Evolutionary conservation across 305 asterid genomes (phyloP).

Genomic region (Withania somnifera): DNA sequence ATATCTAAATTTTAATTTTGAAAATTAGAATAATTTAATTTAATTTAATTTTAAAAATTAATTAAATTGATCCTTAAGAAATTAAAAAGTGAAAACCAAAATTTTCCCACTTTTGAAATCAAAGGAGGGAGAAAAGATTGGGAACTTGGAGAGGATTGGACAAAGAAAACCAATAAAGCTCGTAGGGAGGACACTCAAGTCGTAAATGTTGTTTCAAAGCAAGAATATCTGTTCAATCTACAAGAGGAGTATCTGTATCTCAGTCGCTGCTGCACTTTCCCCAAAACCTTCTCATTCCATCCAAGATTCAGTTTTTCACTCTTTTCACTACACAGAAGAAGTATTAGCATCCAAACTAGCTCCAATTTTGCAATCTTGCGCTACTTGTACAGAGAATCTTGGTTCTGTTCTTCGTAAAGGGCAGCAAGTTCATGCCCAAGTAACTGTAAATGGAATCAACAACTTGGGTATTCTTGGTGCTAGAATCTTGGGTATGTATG

Average conservation of each 20-base stretch:
- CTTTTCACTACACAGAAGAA: slow-evolving; percentile 20
- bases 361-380: slow-evolving; percentile 28
- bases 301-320: not conserved
- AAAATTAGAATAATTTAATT: too few relatives aligned
- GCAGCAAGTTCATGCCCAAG: slow-evolving; percentile 65
- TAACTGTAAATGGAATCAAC: slow-evolving; percentile 53
- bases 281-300: not conserved
- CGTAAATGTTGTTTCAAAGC: not conserved
- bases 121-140: not conserved
- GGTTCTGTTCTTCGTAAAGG: slow-evolving; percentile 24
- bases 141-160: not conserved
- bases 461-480: slow-evolving; percentile 58
- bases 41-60: too few relatives aligned
- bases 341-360: slow-evolving; percentile 59
- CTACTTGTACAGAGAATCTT: slow-evolving; percentile 11
- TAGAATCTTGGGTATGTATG: slow-evolving; percentile 60
- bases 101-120: too few relatives aligned
- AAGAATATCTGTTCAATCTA: not conserved
- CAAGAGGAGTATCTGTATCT: not conserved
- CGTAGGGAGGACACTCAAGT: not conserved
- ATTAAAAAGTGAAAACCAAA: too few relatives aligned
- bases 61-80: too few relatives aligned
- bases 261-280: not conserved
- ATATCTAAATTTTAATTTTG: too few relatives aligned
- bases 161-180: not conserved